Conservation (phyloP, 768 basidiomycete genomes). For the Pulveroboletus ravenelii region DNA sequence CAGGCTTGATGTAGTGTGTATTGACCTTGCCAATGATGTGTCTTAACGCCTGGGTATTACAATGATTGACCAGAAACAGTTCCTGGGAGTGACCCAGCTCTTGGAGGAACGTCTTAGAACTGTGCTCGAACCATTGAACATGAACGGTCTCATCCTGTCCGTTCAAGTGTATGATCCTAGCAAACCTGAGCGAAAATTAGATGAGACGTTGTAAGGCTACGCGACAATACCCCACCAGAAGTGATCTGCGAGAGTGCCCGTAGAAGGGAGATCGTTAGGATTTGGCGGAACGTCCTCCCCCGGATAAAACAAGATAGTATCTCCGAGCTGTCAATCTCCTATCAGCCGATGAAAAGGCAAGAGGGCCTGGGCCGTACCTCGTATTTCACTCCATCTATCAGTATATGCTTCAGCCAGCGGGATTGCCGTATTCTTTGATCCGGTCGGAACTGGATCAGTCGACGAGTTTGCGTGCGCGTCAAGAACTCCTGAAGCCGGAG, state of each 20-base stretch:
- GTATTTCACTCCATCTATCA: conserved; percentile 42
- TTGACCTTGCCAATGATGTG: conserved; percentile 46
- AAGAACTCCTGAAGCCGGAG: conserved; percentile 22
- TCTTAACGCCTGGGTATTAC: conserved; percentile 39
- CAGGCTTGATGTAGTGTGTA: conserved; percentile 34
- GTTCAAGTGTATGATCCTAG: conserved; percentile 51
- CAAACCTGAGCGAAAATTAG: conserved; percentile 51
- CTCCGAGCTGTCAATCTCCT: conserved; percentile 47
- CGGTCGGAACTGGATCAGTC: conserved; percentile 15
- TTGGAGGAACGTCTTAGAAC: conserved; percentile 52
- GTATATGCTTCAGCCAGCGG: conserved; percentile 36
- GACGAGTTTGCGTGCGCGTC: conserved; percentile 12
- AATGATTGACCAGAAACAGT: conserved; percentile 56
- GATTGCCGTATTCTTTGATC: conserved; percentile 35
- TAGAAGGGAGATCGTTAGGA: conserved; percentile 31
- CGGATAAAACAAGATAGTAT: conserved; percentile 51
- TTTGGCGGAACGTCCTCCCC: conserved; percentile 35
- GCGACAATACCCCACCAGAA: conserved; percentile 49
- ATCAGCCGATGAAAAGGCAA: neutral
- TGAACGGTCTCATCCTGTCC: conserved; percentile 45
- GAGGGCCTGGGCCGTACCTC: conserved; percentile 28
- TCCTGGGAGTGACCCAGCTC: conserved; percentile 63
- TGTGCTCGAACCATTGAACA: conserved; percentile 73
- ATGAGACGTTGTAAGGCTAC: neutral
- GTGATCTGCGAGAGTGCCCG: conserved; percentile 47